phyloP scores from a whole-genome alignment of 1,284 basidiomycete genomes.

The Ganoderma sp. region DNA sequence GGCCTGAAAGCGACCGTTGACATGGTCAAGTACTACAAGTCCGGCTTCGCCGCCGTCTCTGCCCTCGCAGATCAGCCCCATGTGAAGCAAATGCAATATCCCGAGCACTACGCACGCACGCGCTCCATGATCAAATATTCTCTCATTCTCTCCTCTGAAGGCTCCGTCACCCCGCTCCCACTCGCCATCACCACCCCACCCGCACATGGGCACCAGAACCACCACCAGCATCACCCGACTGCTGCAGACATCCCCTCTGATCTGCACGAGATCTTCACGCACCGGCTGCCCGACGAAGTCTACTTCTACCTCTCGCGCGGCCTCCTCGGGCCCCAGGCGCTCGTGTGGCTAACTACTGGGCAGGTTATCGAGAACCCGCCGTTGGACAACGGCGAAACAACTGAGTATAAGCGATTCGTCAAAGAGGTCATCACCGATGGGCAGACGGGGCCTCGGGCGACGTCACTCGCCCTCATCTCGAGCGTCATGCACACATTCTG shows the following conservation, averaged over 20 bases:
- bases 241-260: slow-evolving; percentile 89
- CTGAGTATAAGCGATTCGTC: slow-evolving; percentile 93
- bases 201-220: slow-evolving; percentile 55
- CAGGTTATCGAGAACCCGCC: slow-evolving; percentile 89
- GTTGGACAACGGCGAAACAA: slow-evolving; percentile 93
- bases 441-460: slow-evolving; percentile 89
- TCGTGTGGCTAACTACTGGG: slow-evolving; percentile 90
- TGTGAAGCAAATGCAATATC: slow-evolving; percentile 79
- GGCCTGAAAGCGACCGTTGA: slow-evolving; percentile 85
- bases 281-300: slow-evolving; percentile 94
- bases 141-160: slow-evolving; percentile 90
- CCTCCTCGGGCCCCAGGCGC: slow-evolving; percentile 83
- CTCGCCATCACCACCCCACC: slow-evolving; percentile 68
- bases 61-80: slow-evolving; percentile 79
- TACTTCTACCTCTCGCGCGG: slow-evolving; percentile 97
- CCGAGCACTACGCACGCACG: slow-evolving; percentile 89
- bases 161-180: slow-evolving; percentile 86
- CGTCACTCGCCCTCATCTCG: slow-evolving; percentile 85
- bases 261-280: slow-evolving; percentile 94
- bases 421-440: slow-evolving; percentile 96
- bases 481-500: slow-evolving; percentile 81
- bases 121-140: slow-evolving; percentile 94
- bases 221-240: slow-evolving; percentile 73
- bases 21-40: slow-evolving; percentile 89
- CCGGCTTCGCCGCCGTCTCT: slow-evolving; percentile 81